Conservation (phyloP, 805 yeast genomes). For the Kurtzmaniella fragi region DNA sequence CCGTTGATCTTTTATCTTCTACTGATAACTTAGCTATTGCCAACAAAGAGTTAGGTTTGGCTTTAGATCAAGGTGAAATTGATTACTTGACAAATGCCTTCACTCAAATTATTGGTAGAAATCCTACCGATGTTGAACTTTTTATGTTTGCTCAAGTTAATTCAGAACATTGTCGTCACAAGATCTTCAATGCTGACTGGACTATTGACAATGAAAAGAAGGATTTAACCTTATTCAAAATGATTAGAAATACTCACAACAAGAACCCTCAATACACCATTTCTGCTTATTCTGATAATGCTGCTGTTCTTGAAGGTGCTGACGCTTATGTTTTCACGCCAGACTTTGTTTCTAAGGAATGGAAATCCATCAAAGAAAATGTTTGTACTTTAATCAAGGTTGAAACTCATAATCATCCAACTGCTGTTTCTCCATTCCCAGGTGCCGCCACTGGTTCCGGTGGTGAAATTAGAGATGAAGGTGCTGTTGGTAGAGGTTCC, state of each 20-base stretch:
- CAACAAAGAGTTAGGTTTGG: constrained; percentile 81
- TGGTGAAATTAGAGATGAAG: constrained; percentile 99
- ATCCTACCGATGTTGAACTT: constrained; percentile 96
- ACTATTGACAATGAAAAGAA: constrained; percentile 79
- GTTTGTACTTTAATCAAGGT: constrained; percentile 92
- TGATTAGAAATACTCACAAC: constrained; percentile 92
- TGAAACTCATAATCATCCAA: constrained; percentile 98
- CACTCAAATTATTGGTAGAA: constrained; percentile 67
- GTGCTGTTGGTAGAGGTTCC: constrained; percentile 98
- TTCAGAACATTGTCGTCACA: constrained; percentile 99
- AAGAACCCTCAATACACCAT: constrained; percentile 76
- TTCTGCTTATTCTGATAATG: constrained; percentile 95
- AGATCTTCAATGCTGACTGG: constrained; percentile 98
- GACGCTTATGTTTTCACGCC: constrained; percentile 78
- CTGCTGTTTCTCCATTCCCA: constrained; percentile 98
- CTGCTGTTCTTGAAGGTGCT: constrained; percentile 89
- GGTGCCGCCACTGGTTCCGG: constrained; percentile 99
- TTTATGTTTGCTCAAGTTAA: constrained; percentile 99
- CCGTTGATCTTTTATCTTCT: constrained; percentile 56
- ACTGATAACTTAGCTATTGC: constrained; percentile 65
- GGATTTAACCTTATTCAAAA: constrained; percentile 74
- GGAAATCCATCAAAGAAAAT: constrained; percentile 69
- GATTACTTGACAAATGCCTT: constrained; percentile 83
- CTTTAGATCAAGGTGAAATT: constrained; percentile 92
- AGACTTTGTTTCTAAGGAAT: constrained; percentile 61